Evolutionary conservation across 2,329 filamentous ascomycete genomes (phyloP), one percentile per base, ranked within the genome.

Genomic region (Mariannaea sp.): DNA sequence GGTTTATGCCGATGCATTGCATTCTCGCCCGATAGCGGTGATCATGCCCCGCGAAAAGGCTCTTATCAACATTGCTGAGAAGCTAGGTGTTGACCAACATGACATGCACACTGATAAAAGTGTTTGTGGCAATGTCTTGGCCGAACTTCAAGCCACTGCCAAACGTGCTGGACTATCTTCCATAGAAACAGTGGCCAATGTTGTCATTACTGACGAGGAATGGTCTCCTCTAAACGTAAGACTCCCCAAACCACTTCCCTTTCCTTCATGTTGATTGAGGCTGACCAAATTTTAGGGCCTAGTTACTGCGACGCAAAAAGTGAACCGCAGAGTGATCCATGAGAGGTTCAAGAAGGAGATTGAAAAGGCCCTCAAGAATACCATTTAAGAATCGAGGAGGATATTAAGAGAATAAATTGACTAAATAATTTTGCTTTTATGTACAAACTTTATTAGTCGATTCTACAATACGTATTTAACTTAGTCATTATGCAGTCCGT

Each of bases 181-280:
- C 8, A 86, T 94, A 55, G 90, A 95, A 77, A 85, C 87, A 57
- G 80, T 96, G 33, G 81, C 85, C 24, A 89, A 87, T 44, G 86
- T 93, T 16, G 88, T 93, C 20, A 71, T 96, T 51, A 85, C 87
- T 0, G 89, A 93, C 60, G 90, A 93, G 68, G 91, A 95, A 72
- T 96, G 91, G 91, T 93, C 88, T 49, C 89, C 91, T 47, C 81
- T 85, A 54, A 94, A 86, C 69, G 90, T 93, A 77, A 86, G 89
- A 82, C 12, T 12, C 22, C 26, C 19, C 14, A 14, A 19, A 27
- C 8, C n/a, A 7, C 39, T 17, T 19, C 3, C 13, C 13, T 9
- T 20, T 36, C n/a, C 7, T 7, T 16, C 48, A 33, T 14, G 8
- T 8, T 48, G 53, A 46, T 58, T 68, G 62, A 73, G 49, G 5